A percentile compares a stretch with the other conserved stretches of the same genome.
Conservation (phyloP, 2,329 filamentous ascomycete species). For the Xylariomycetidae sp. region DNA sequence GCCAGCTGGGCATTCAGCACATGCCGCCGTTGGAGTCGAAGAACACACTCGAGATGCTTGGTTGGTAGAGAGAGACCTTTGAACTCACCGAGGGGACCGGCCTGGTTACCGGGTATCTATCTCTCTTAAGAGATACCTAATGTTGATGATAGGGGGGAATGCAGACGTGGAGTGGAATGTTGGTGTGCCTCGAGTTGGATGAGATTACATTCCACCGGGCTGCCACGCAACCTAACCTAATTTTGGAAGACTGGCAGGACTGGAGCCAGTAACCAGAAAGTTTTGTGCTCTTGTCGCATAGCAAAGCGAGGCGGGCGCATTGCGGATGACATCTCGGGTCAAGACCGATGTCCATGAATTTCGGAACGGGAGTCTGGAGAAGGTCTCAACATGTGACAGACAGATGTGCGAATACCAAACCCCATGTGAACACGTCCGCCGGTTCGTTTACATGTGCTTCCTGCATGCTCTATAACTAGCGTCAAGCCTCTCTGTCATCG, state of each 20-base stretch:
- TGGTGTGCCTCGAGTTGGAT: no score
- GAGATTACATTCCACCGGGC: no score
- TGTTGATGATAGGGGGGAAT: no score
- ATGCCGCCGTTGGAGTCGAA: slow-evolving; percentile 50
- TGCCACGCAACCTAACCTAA: slow-evolving; percentile 1
- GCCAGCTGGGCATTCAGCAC: slow-evolving; percentile 52
- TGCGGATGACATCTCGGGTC: no score
- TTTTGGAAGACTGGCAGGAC: slow-evolving; percentile 4
- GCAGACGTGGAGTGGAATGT: slow-evolving; percentile 6
- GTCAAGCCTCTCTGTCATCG: no score
- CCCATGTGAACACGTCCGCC: no score
- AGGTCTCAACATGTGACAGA: slow-evolving; percentile 11
- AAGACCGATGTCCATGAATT: slow-evolving; percentile 3
- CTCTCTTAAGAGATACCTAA: no score
- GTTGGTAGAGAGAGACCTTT: slow-evolving; percentile 35
- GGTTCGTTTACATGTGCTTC: no score
- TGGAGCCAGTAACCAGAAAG: no score
- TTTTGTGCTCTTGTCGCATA: no score
- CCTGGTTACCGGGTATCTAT: slow-evolving; percentile 10
- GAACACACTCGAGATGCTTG: slow-evolving; percentile 51
- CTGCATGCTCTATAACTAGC: no score
- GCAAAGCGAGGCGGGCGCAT: slow-evolving; percentile 19
- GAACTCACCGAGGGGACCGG: neutral
- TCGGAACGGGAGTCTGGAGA: slow-evolving; percentile 15
- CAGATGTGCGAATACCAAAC: slow-evolving; percentile 3